Percentiles rank a stretch among this genome's conserved stretches.
phyloP scores from a whole-genome alignment of 2,329 filamentous ascomycete species.

The Tolypocladium cylindrosporum region DNA sequence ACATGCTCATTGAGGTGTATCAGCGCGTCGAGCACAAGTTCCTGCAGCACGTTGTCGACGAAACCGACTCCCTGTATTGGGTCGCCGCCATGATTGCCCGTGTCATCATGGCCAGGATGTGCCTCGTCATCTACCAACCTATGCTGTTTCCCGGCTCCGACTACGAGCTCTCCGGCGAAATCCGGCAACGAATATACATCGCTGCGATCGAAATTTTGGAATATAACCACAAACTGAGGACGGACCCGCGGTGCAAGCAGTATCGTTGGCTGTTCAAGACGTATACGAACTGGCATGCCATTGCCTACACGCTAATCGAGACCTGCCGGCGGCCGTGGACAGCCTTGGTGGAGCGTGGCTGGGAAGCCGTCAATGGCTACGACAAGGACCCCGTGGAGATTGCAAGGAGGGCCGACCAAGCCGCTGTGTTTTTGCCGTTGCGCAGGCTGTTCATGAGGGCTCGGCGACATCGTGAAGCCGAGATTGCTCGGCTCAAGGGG shows the following conservation, averaged over 20 bases:
- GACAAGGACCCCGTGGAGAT: constrained; percentile 30
- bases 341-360: constrained; percentile 38
- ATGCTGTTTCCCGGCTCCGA: constrained; percentile 51
- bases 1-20: constrained; percentile 42
- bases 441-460: constrained; percentile 44
- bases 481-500: constrained; percentile 36
- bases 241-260: constrained; percentile 37
- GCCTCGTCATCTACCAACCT: constrained; percentile 67
- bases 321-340: constrained; percentile 37
- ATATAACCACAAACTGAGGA: constrained; percentile 54
- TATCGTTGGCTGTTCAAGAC: constrained; percentile 41
- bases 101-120: constrained; percentile 69
- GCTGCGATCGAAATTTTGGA: constrained; percentile 68
- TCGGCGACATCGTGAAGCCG: constrained; percentile 37
- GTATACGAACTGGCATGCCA: constrained; percentile 41
- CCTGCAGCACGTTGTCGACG: constrained; percentile 38
- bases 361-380: constrained; percentile 33
- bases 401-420: constrained; percentile 33
- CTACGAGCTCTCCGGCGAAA: constrained; percentile 47
- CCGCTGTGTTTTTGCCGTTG: constrained; percentile 42
- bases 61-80: constrained; percentile 50
- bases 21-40: constrained; percentile 45
- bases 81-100: constrained; percentile 57
- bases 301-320: constrained; percentile 39
- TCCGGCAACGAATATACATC: constrained; percentile 58